Conservation (phyloP, 352 stramenopile genomes). For the Phytophthora palmivora region DNA sequence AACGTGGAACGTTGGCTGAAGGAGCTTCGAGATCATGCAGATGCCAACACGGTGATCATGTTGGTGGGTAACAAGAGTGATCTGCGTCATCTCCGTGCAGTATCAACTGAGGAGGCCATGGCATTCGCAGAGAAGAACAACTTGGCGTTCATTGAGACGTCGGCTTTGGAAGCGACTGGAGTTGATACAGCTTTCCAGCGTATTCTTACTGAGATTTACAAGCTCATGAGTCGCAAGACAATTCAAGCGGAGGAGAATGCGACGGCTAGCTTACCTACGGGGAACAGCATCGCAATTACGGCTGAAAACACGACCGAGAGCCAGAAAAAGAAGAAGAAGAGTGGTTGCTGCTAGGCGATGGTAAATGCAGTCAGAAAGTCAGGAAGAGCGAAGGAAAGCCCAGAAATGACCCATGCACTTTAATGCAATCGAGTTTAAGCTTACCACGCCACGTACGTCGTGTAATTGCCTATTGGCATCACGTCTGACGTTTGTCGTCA, state of each 20-base stretch:
- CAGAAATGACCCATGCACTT: conserved; percentile 25
- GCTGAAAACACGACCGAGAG: conserved; percentile 68
- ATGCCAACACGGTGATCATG: conserved; percentile 97
- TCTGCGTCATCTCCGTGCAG: conserved; percentile 95
- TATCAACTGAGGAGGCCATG: conserved; percentile 98
- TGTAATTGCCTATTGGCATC: not conserved
- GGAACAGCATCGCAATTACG: conserved; percentile 89
- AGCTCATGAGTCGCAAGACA: conserved; percentile 91
- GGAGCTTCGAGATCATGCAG: conserved; percentile 98
- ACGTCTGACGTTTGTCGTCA: conserved; percentile 19
- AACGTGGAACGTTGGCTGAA: conserved; percentile 99
- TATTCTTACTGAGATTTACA: conserved; percentile 97
- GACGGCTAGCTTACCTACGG: conserved; percentile 63
- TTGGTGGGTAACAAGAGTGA: conserved; percentile 99
- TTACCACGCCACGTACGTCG: conserved; percentile 24
- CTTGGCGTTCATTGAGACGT: conserved; percentile 99
- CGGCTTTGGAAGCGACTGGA: conserved; percentile 96
- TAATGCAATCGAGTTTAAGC: conserved; percentile 33
- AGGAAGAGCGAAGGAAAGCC: conserved; percentile 13
- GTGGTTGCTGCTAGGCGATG: conserved; percentile 75
- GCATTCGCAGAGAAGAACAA: conserved; percentile 99
- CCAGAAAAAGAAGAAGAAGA: conserved; percentile 89
- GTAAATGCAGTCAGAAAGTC: conserved; percentile 14
- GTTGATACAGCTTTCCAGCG: conserved; percentile 99
- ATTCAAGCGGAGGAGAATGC: conserved; percentile 87